Conservation (phyloP, 2,329 filamentous ascomycete species). For the Arthroderma sp. region DNA sequence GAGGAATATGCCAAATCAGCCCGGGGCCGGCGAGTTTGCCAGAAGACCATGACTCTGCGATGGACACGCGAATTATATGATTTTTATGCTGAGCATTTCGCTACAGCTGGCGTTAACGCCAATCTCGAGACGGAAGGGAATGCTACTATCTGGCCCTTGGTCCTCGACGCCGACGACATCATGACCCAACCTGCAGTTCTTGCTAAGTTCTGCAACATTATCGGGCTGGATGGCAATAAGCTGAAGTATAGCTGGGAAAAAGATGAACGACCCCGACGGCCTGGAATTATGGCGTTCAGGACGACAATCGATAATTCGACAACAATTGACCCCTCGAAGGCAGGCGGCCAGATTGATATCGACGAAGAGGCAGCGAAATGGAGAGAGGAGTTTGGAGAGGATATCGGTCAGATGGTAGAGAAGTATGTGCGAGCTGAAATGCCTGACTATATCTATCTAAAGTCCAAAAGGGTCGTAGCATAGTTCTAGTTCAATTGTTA, state of each 20-base stretch:
- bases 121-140: neutral
- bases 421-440: slow-evolving; percentile 24
- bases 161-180: slow-evolving; percentile 31
- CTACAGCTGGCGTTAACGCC: neutral
- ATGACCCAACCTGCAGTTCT: slow-evolving; percentile 26
- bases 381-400: slow-evolving; percentile 28
- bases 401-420: slow-evolving; percentile 19
- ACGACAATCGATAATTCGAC: slow-evolving; percentile 24
- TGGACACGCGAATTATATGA: slow-evolving; percentile 28
- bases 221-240: slow-evolving; percentile 24
- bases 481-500: too few species aligned
- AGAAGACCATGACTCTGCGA: slow-evolving; percentile 18
- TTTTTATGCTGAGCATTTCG: slow-evolving; percentile 21
- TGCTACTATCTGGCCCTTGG: slow-evolving; percentile 17
- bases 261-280: slow-evolving; percentile 5
- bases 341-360: slow-evolving; percentile 24
- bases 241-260: slow-evolving; percentile 25
- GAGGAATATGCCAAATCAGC: neutral
- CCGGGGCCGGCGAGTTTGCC: neutral
- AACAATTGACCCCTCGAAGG: slow-evolving; percentile 24
- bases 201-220: slow-evolving; percentile 18
- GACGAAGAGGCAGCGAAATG: slow-evolving; percentile 26
- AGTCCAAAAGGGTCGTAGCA: slow-evolving; percentile 13
- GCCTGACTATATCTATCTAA: slow-evolving; percentile 32
- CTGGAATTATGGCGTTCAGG: slow-evolving; percentile 12